Evolutionary conservation across 2,329 filamentous ascomycete genomes (phyloP).

Genomic region (Fusarium nisikadoi): DNA sequence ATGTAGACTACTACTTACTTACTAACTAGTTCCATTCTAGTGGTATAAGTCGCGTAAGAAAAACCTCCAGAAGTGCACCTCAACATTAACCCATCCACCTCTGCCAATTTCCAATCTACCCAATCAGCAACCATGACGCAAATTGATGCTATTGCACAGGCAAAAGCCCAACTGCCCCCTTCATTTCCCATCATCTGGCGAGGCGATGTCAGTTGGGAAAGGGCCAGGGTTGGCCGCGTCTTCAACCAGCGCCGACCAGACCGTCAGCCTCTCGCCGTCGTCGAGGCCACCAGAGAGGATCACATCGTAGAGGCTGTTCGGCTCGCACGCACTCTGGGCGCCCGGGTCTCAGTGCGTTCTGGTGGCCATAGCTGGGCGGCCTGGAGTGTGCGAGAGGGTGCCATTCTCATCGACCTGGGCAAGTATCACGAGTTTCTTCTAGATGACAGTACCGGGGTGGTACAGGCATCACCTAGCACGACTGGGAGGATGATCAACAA

Average conservation of each 20-base stretch:
- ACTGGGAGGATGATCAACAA: neutral
- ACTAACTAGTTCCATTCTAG: rapidly evolving
- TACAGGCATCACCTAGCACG: neutral
- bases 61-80: neutral
- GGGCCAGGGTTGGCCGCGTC: neutral
- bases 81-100: rapidly evolving
- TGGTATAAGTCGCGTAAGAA: neutral
- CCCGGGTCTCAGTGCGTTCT: neutral
- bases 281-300: neutral
- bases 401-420: neutral
- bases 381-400: neutral
- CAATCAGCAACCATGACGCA: neutral
- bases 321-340: neutral
- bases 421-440: neutral
- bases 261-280: neutral
- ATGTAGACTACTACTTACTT: neutral
- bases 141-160: neutral
- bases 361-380: neutral
- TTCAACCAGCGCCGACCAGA: neutral
- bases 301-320: neutral
- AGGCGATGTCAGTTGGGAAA: neutral
- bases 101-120: neutral
- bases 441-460: neutral
- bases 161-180: neutral
- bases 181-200: neutral